Percentiles rank a stretch among this genome's conserved stretches.
phyloP scores from a whole-genome alignment of 2,329 filamentous ascomycete genomes.

The Sarocladiaceae sp. region DNA sequence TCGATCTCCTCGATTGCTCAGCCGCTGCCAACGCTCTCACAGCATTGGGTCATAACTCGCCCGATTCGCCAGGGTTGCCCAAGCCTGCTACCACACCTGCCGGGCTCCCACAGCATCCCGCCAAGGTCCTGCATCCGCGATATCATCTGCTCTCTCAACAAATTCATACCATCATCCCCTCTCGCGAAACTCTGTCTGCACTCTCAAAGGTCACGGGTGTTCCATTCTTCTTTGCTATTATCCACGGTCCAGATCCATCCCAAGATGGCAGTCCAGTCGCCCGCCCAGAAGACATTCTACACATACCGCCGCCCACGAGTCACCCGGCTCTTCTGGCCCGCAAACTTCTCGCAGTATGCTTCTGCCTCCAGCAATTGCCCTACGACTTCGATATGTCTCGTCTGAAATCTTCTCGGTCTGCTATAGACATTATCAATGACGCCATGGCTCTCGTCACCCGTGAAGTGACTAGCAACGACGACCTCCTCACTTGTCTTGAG shows the following conservation, averaged over 20 bases:
- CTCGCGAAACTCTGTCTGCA: constrained; percentile 26
- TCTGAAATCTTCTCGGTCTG: constrained; percentile 15
- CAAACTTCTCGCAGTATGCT: constrained; percentile 40
- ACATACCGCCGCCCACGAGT: constrained; percentile 30
- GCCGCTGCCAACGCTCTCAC: constrained; percentile 16
- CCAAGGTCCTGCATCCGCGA: background rate
- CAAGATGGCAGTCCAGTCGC: constrained; percentile 22
- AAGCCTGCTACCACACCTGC: background rate
- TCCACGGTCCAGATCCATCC: constrained; percentile 13
- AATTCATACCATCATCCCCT: constrained; percentile 26
- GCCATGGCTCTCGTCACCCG: constrained; percentile 24
- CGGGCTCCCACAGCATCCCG: background rate
- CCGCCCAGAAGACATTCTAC: constrained; percentile 22
- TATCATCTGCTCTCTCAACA: background rate
- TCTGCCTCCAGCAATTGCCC: constrained; percentile 42
- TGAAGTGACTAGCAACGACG: constrained; percentile 44
- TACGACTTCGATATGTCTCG: constrained; percentile 22
- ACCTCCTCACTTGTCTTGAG: constrained; percentile 46
- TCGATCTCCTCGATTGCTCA: constrained; percentile 18
- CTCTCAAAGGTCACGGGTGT: constrained; percentile 24
- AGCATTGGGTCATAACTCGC: background rate
- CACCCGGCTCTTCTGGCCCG: constrained; percentile 46
- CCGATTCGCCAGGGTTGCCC: background rate
- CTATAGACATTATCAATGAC: constrained; percentile 21
- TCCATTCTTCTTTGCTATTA: constrained; percentile 22